Evolutionary conservation across 1,284 basidiomycete species (phyloP).

Genomic region (Microbotryomycetes sp.): DNA sequence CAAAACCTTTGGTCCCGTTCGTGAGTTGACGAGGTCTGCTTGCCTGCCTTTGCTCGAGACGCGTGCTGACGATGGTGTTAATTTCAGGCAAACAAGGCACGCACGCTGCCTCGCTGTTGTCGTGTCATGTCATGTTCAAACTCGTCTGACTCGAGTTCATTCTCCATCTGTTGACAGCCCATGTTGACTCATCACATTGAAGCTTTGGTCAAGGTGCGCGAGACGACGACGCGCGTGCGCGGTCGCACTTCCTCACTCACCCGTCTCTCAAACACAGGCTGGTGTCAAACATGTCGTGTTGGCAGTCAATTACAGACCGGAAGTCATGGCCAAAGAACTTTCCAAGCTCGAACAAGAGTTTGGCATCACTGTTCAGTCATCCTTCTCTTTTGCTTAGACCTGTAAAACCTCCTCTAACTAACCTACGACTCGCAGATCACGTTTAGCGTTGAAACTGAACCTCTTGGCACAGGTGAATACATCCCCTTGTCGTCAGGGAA

Average conservation of each 20-base stretch:
- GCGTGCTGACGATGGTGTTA: neutral
- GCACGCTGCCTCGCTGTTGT: too few species aligned
- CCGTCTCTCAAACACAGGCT: constrained; percentile 39
- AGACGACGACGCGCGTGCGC: neutral
- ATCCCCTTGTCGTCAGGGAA: neutral
- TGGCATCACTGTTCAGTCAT: constrained; percentile 42
- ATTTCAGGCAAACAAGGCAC: neutral
- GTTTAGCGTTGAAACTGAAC: constrained; percentile 50
- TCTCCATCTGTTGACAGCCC: constrained; percentile 30
- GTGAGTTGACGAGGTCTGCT: constrained; percentile 37
- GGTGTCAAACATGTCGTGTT: constrained; percentile 51
- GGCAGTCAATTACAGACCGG: constrained; percentile 47
- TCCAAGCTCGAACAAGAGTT: constrained; percentile 50
- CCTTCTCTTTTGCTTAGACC: neutral
- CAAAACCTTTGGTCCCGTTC: constrained; percentile 50
- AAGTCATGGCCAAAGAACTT: constrained; percentile 49
- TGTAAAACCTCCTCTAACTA: neutral
- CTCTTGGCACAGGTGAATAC: constrained; percentile 46
- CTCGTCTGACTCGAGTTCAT: too few species aligned
- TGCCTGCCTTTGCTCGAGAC: neutral
- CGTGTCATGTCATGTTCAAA: too few species aligned
- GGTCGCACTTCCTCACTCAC: neutral
- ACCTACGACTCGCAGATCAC: constrained; percentile 39
- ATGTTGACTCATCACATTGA: constrained; percentile 48
- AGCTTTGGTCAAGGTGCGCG: constrained; percentile 47